Conservation (phyloP, 2,329 filamentous ascomycete species). For the Cladosporium sp. region DNA sequence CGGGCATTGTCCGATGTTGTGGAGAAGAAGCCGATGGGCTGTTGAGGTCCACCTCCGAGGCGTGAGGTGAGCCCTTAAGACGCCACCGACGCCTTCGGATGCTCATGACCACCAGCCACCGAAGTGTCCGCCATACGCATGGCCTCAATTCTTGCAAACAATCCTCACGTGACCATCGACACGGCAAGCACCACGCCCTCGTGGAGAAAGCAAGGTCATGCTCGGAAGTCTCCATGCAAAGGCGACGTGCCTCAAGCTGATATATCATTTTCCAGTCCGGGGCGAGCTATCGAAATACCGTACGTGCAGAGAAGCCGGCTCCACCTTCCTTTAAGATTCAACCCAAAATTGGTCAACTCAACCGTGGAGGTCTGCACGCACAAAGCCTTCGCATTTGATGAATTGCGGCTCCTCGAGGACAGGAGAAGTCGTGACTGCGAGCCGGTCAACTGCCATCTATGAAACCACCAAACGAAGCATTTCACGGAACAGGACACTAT, state of each 20-base stretch:
- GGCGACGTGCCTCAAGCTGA: neutral
- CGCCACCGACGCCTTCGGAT: neutral
- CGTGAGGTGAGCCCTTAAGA: neutral
- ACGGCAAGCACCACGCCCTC: neutral
- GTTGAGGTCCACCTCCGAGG: neutral
- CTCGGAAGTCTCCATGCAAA: neutral
- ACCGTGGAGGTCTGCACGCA: neutral
- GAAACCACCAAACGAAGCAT: neutral
- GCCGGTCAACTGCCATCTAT: neutral
- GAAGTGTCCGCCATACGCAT: neutral
- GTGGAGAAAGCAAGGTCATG: slow-evolving; percentile 2
- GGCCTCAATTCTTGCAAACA: neutral
- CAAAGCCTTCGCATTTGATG: neutral
- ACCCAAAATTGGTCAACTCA: neutral
- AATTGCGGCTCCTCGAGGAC: neutral
- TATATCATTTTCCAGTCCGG: neutral
- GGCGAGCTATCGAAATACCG: neutral
- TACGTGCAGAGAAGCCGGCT: slow-evolving; percentile 1
- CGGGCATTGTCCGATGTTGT: neutral
- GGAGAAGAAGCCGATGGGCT: neutral
- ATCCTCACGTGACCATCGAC: neutral
- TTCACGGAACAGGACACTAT: neutral
- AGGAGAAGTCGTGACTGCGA: neutral
- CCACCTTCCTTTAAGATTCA: slow-evolving; percentile 5
- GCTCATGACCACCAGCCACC: neutral